Base-by-base conservation (phyloP, 75 land plant genomes). In the Gnetum montanum region DNA sequence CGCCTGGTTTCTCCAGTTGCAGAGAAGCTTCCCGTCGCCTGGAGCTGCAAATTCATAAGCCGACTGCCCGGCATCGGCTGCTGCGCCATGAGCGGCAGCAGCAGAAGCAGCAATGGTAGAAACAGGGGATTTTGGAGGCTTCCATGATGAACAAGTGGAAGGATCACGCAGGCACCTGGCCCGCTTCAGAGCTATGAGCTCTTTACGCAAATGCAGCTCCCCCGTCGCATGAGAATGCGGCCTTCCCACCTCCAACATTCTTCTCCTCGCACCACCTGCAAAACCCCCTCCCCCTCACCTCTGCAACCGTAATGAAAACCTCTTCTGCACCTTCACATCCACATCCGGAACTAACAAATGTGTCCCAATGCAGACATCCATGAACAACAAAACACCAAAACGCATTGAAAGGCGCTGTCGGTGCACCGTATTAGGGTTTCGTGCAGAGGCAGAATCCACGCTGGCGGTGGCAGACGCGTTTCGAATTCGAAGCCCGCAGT, bases 151-250 rank as follows among this genome's bases (percentile, higher is more conserved):
- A 27, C 70, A 68, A 13, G 83, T 84, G 20, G 78, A 73, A 0
- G 87, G 87, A 62, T 84, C 87, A 25, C 80, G 69, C 1, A 84
- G 38, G 16, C 52, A 68, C n/a, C 77, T 37, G 58, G 2, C 71
- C 34, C 73, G 75, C 35, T 62, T 40, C 4, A 84, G 71, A 11
- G 71, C 73, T 31, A 66, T 79, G 22, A 84, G 76, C 47, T 84
- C 80, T 67, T 75, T 79, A 65, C 67, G 66, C 61, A 79, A 56
- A 34, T 79, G 86, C 18, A 83, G 64, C 33, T 64, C 74, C 43
- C 78, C 70, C 3, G 54, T 36, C 8, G 43, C 16, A 40, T 40
- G 43, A n/a, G n/a, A n/a, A 40, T 40, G 43, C 13, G 13, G 43
- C 43, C 43, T 16, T 40, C 43, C 43, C 13, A 40, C 43, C 43